These are phyloP conservation scores for Sarocladiaceae sp. DNA, from an alignment of 2,329 filamentous ascomycete genomes.

Conservation along the genomic window DNA sequence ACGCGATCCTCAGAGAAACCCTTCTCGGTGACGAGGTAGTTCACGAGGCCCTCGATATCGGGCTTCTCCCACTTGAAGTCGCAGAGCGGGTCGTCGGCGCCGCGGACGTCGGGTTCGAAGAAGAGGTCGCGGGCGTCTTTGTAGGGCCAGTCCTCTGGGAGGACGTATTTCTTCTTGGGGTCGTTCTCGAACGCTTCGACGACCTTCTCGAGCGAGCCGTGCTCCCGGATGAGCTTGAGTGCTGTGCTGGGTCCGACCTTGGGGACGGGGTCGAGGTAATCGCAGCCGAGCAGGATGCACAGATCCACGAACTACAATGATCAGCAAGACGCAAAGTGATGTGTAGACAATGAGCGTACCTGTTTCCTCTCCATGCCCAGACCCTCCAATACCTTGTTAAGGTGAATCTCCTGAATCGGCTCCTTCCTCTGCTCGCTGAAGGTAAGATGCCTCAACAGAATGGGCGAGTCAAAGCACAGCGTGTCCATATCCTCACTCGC, in stretches of 20 bases:
- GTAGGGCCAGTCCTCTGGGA: conserved; percentile 97
- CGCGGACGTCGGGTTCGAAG: conserved; percentile 81
- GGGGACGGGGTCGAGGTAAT: conserved; percentile 94
- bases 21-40: conserved; percentile 90
- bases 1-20: conserved; percentile 96
- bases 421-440: conserved; percentile 98
- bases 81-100: conserved; percentile 78
- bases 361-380: conserved; percentile 83
- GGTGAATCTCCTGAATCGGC: conserved; percentile 90
- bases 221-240: conserved; percentile 88
- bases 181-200: conserved; percentile 76
- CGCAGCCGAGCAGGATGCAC: conserved; percentile 94
- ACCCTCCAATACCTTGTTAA: conserved; percentile 82
- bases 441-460: conserved; percentile 86
- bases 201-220: conserved; percentile 82
- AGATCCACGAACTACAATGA: conserved; percentile 81
- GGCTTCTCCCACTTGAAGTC: conserved; percentile 98
- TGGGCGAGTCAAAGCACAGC: conserved; percentile 88
- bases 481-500: conserved; percentile 99
- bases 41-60: conserved; percentile 82
- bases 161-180: conserved; percentile 71
- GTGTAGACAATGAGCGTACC: conserved; percentile 40
- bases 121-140: conserved; percentile 89
- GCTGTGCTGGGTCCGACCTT: conserved; percentile 91
- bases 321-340: conserved; percentile 4